Evolutionary conservation across 805 yeast species (phyloP), one percentile per base, ranked within the genome.

Genomic region (Barnettozyma californica): DNA sequence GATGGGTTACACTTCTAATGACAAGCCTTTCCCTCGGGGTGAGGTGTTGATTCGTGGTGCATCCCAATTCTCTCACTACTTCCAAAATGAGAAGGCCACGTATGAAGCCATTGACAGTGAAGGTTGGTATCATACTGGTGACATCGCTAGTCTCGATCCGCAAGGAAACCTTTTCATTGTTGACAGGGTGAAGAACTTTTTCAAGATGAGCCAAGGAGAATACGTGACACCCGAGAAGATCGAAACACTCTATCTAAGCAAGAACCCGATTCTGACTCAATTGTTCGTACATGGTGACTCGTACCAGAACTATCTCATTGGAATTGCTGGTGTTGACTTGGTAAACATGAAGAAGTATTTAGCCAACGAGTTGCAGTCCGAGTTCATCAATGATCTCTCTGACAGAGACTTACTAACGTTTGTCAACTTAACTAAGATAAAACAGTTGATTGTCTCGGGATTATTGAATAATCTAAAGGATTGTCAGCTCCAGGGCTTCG

Each of bases 181-280:
- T 55, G 87, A 82, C 57, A 67, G 87, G 46, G 83, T 80, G 36
- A 82, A 81, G 71, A 82, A 81, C 64, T 81, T 81, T 66, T 81
- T 81, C 73, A 81, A 81, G 52, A 61, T 74, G 40, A 66, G 74
- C 8, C 77, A 74, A 54, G 78, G 78, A 16, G 77, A 74, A 63
- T 82, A 80, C 59, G 72, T 82, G 31, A 78, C 84, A 6, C 86
- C 86, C 3, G 87, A 81, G 59, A 78, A 71, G 60, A 74, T 81
- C 50, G 87, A 81, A 57, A 78, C 76, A 53, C 64, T 67, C n/a
- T 80, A 81, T 58, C 62, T 77, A 20, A 65, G 78, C 1, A 60
- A 65, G 16, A 68, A 71, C 55, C 68, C 80, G 2, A 37, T 54
- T 26, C 52, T 72, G 34, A 58, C 73, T 4, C 84, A 80, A 60